phyloP scores from a whole-genome alignment of 2,329 filamentous ascomycete species.

The Pseudopyricularia javanii region DNA sequence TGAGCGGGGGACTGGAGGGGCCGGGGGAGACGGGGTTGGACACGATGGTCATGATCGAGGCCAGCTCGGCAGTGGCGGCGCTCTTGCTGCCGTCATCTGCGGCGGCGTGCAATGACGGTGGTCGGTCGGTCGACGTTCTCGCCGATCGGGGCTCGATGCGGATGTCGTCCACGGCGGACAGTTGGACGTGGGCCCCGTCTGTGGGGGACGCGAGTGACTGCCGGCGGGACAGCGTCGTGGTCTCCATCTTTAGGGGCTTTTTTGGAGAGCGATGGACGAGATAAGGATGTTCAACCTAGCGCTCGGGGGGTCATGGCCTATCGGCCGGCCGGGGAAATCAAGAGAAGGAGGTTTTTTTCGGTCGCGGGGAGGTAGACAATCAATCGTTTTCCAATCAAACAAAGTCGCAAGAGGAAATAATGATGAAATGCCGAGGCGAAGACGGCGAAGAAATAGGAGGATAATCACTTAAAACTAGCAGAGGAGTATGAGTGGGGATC shows the following conservation, averaged over 20 bases:
- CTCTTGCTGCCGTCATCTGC: conserved; percentile 18
- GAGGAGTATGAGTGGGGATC: neutral
- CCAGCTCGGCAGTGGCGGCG: conserved; percentile 25
- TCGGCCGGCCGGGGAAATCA: neutral
- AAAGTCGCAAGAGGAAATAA: no score
- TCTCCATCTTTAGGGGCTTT: neutral
- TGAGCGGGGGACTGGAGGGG: conserved; percentile 35
- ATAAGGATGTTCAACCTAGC: neutral
- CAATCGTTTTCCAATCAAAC: no score
- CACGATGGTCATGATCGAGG: conserved; percentile 30
- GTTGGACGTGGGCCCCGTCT: conserved; percentile 10
- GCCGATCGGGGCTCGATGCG: conserved; percentile 15
- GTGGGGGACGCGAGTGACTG: neutral
- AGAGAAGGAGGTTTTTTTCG: no score
- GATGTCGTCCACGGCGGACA: conserved; percentile 8
- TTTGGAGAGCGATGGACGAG: no score
- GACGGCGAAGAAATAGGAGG: no score
- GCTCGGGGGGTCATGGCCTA: neutral
- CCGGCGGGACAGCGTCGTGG: neutral
- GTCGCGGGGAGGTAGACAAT: no score
- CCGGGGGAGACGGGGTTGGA: conserved; percentile 45
- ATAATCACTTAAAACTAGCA: no score
- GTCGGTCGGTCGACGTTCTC: conserved; percentile 10
- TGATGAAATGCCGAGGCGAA: no score
- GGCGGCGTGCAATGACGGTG: conserved; percentile 11